These are phyloP conservation scores for Nannizzia gypsea DNA, from an alignment of 2,329 filamentous ascomycete genomes.

Conservation along the genomic window DNA sequence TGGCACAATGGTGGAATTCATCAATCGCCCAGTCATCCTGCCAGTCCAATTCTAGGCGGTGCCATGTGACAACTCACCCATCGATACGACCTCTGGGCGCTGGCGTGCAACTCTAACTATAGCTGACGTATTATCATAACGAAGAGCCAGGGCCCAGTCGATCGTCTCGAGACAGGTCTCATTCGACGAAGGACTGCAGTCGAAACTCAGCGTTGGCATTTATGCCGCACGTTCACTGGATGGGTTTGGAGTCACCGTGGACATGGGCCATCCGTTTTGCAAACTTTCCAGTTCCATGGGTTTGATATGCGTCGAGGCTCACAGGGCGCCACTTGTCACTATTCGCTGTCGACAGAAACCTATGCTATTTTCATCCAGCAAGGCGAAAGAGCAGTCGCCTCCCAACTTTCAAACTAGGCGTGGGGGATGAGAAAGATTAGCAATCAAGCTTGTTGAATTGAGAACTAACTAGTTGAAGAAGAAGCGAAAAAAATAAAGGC, in stretches of 20 bases:
- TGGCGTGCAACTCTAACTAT: constrained; percentile 1
- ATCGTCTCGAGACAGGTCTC: constrained; percentile 3
- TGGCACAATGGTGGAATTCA: neutral
- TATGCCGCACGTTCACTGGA: neutral
- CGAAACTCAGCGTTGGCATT: neutral
- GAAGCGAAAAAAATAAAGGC: neutral
- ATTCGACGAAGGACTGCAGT: neutral
- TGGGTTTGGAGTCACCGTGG: neutral
- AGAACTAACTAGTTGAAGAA: neutral
- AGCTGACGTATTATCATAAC: neutral
- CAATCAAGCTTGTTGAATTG: neutral
- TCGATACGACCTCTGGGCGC: constrained; percentile 4
- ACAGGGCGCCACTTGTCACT: constrained; percentile 1
- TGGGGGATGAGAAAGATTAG: neutral
- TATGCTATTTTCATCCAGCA: neutral
- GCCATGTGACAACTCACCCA: constrained; percentile 4
- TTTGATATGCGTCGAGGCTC: constrained; percentile 2
- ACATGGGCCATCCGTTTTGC: neutral
- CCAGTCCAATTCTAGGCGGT: neutral
- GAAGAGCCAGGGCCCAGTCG: neutral
- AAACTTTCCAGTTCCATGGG: constrained; percentile 5
- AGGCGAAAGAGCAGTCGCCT: neutral
- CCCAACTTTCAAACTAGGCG: neutral
- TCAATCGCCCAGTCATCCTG: neutral
- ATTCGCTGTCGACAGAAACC: neutral